A percentile compares a stretch with the other conserved stretches of the same genome.
Conservation (phyloP, 2,329 filamentous ascomycete species). For the Pseudogymnoascus sp. region DNA sequence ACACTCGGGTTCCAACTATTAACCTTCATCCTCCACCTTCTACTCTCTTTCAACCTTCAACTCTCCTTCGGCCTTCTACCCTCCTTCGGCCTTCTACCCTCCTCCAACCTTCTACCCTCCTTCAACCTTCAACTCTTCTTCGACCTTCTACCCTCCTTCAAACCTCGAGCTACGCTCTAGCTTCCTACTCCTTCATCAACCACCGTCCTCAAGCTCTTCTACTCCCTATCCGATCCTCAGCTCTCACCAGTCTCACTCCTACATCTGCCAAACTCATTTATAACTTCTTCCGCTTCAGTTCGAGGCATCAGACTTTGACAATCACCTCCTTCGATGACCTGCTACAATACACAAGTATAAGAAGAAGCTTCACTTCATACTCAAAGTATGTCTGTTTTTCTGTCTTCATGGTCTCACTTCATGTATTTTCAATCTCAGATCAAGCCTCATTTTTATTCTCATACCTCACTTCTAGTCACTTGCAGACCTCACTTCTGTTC, state of each 20-base stretch:
- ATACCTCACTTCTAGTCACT: not conserved
- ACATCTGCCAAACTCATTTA: not conserved
- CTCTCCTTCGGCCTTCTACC: not conserved
- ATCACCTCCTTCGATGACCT: not conserved
- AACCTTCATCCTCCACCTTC: not conserved
- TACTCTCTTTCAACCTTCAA: too few species aligned
- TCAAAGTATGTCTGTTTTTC: not conserved
- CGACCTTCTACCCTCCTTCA: not conserved
- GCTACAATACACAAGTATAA: not conserved
- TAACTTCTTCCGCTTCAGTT: not conserved
- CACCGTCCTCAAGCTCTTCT: not conserved
- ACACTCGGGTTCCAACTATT: not conserved
- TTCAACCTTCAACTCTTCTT: not conserved
- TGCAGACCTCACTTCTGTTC: not conserved
- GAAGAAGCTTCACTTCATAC: not conserved
- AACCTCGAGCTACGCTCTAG: not conserved
- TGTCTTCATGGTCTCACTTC: not conserved
- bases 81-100: not conserved
- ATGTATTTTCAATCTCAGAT: not conserved
- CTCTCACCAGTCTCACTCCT: not conserved
- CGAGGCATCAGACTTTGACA: not conserved
- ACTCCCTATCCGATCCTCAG: not conserved
- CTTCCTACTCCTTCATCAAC: not conserved
- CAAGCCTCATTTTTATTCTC: too few species aligned
- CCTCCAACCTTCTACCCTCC: not conserved